Conservation (phyloP, 768 basidiomycete genomes). For the Boletus sp. region DNA sequence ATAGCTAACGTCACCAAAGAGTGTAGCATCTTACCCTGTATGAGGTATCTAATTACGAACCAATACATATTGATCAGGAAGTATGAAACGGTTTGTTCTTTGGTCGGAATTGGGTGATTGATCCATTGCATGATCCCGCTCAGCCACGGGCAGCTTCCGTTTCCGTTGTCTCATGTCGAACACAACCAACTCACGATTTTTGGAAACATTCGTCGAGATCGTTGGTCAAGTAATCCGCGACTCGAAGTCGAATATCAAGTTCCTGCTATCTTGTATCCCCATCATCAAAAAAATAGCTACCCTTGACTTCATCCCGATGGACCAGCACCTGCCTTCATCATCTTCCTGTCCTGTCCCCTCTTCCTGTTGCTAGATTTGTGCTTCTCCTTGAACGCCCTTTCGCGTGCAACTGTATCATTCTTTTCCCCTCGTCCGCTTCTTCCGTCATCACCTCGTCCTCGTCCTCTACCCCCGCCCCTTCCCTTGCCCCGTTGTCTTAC, state of each 20-base stretch:
- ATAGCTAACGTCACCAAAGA: not conserved
- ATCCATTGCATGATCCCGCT: no score
- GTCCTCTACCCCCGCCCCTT: constrained; percentile 33
- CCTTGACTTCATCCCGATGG: constrained; percentile 20
- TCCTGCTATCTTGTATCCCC: not conserved
- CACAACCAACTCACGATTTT: constrained; percentile 22
- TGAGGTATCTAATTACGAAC: not conserved
- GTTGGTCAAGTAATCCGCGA: constrained; percentile 41
- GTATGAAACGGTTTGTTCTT: not conserved
- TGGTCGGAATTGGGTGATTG: not conserved
- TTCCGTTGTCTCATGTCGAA: no score
- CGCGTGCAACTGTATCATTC: constrained; percentile 42
- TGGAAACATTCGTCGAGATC: constrained; percentile 60
- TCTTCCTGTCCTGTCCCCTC: constrained; percentile 86
- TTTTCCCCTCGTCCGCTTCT: constrained; percentile 36
- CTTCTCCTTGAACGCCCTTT: constrained; percentile 72
- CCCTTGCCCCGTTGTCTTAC: constrained; percentile 15
- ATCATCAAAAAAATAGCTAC: not conserved
- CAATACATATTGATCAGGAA: not conserved
- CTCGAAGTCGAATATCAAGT: not conserved
- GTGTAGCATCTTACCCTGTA: not conserved
- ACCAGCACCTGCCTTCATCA: constrained; percentile 59
- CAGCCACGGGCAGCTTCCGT: no score
- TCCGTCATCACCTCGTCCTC: constrained; percentile 41
- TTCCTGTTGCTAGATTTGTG: constrained; percentile 80